phyloP scores from a whole-genome alignment of 192 early-diverging fungal genomes.

The Powellomyces hirtus region DNA sequence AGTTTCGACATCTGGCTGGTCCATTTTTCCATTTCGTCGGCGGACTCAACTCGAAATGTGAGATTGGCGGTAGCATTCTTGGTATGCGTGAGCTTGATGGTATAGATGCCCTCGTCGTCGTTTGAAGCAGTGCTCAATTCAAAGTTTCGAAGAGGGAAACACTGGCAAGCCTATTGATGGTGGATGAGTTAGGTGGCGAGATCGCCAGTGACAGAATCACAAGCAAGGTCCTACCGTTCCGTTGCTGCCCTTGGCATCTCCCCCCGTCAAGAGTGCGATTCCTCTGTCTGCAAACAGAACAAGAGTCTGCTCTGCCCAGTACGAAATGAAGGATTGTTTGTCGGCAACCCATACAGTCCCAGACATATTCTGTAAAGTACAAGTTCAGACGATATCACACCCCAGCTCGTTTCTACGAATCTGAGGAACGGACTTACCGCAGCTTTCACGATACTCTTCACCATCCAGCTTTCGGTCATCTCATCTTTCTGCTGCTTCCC shows the following conservation, averaged over 20 bases:
- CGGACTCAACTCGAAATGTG: background rate
- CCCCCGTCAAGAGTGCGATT: too few relatives aligned
- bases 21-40: background rate
- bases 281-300: slow-evolving; percentile 1
- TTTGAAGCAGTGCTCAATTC: too few relatives aligned
- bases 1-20: background rate
- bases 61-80: background rate
- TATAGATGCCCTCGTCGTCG: background rate
- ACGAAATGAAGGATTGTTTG: background rate
- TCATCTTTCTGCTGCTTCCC: background rate
- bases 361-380: background rate
- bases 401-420: background rate
- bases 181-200: too few relatives aligned
- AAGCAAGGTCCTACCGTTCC: too few relatives aligned
- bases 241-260: too few relatives aligned
- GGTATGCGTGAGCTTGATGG: background rate
- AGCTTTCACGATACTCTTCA: background rate
- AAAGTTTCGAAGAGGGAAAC: too few relatives aligned
- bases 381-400: background rate
- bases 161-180: too few relatives aligned
- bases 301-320: background rate
- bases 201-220: too few relatives aligned
- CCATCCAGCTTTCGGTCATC: background rate
- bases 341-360: background rate
- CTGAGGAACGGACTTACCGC: background rate